These are phyloP conservation scores for Senecio squalidus DNA, from an alignment of 140 eudicot species.

Conservation along the genomic window DNA sequence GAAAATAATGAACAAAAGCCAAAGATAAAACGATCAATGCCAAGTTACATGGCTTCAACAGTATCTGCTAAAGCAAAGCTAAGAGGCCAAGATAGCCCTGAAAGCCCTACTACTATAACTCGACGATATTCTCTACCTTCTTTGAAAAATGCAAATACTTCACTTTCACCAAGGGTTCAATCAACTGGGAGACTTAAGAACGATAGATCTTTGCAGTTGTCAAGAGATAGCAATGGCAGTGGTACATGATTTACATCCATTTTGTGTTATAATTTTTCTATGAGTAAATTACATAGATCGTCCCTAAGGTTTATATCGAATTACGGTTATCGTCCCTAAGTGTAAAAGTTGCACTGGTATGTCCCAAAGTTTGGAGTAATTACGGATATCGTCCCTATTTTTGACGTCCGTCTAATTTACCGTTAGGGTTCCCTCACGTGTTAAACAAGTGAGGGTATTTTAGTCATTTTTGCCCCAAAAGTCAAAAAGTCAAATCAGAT, in stretches of 20 bases:
- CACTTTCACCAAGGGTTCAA: constrained; percentile 43
- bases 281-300: no score
- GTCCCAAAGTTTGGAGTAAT: no score
- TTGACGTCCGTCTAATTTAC: no score
- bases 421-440: no score
- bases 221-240: constrained; percentile 46
- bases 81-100: constrained; percentile 28
- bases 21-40: constrained; percentile 27
- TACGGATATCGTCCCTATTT: no score
- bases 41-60: constrained; percentile 60
- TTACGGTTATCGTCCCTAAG: no score
- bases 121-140: constrained; percentile 50
- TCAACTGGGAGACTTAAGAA: constrained; percentile 35
- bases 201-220: constrained; percentile 44
- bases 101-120: constrained; percentile 24
- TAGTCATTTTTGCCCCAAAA: no score
- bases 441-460: no score
- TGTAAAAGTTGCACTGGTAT: no score
- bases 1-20: constrained; percentile 22
- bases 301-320: no score
- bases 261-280: neutral
- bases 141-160: constrained; percentile 20
- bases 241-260: constrained; percentile 14
- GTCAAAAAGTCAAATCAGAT: no score
- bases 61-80: constrained; percentile 61